Conservation (phyloP, 1,284 basidiomycete genomes). For the Exobasidium cylindrosporum region DNA sequence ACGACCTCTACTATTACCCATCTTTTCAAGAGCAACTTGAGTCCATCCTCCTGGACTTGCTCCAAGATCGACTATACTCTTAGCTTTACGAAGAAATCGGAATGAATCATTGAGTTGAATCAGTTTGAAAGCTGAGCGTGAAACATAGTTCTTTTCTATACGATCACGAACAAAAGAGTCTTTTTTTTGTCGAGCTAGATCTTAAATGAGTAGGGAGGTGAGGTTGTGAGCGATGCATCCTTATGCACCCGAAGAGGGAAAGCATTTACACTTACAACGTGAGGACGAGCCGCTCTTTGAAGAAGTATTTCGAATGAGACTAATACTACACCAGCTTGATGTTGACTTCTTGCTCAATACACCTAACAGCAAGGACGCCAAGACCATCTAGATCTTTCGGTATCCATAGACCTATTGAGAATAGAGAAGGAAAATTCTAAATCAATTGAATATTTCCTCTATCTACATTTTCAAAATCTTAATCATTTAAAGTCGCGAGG, state of each 20-base stretch:
- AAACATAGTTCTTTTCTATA: conserved; percentile 2
- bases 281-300: neutral
- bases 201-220: no score
- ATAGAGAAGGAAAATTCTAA: no score
- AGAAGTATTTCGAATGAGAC: neutral
- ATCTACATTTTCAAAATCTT: no score
- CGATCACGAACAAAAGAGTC: neutral
- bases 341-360: no score
- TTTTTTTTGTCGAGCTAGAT: neutral
- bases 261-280: neutral
- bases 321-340: no score
- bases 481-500: no score
- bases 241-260: no score
- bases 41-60: conserved; percentile 11
- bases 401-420: no score
- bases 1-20: conserved; percentile 1
- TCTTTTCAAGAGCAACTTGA: conserved; percentile 9
- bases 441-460: no score
- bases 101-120: neutral
- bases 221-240: no score
- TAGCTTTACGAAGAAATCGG: conserved; percentile 5
- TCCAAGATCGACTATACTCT: conserved; percentile 6
- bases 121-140: conserved; percentile 3
- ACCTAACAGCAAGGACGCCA: no score
- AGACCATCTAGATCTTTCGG: no score